A percentile compares a stretch with the other conserved stretches of the same genome.
phyloP scores from a whole-genome alignment of 805 yeast genomes.

The Ogataea trehaloabstinens region DNA sequence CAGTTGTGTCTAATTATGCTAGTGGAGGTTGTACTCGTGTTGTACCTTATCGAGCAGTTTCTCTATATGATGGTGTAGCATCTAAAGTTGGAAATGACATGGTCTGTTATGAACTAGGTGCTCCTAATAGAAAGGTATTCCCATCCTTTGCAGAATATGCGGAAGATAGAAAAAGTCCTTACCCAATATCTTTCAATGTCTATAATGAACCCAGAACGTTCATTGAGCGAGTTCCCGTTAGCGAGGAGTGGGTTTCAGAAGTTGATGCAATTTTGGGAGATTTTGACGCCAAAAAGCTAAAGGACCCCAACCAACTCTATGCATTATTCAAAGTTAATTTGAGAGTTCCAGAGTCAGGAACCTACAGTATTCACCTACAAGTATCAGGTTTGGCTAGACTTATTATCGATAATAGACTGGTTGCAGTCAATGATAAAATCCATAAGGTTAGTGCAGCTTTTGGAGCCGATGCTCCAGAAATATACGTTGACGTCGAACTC shows the following conservation, averaged over 20 bases:
- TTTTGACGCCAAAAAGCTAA: conserved; percentile 5
- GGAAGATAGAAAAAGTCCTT: neutral
- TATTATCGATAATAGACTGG: neutral
- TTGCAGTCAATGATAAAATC: neutral
- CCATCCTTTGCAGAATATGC: conserved; percentile 2
- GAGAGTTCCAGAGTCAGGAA: conserved; percentile 3
- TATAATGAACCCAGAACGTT: conserved; percentile 5
- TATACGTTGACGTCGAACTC: conserved; percentile 1
- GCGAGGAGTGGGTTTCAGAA: conserved; percentile 4
- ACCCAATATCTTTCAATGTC: conserved; percentile 1
- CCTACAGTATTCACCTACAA: conserved; percentile 2
- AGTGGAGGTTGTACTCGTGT: conserved; percentile 61
- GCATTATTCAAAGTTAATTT: conserved; percentile 1
- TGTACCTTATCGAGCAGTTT: too few species aligned
- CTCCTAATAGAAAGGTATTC: too few species aligned
- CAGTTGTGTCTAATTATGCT: conserved; percentile 43
- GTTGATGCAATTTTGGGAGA: conserved; percentile 7
- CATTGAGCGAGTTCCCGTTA: conserved; percentile 3
- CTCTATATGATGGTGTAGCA: too few species aligned
- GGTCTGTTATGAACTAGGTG: too few species aligned
- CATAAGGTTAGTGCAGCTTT: neutral
- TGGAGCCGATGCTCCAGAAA: neutral
- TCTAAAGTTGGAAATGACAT: too few species aligned
- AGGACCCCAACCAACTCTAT: conserved; percentile 2
- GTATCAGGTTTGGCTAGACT: conserved; percentile 3